Evolutionary conservation across 1,139 yeast genomes (phyloP).

Genomic region (Geotrichum reessii): DNA sequence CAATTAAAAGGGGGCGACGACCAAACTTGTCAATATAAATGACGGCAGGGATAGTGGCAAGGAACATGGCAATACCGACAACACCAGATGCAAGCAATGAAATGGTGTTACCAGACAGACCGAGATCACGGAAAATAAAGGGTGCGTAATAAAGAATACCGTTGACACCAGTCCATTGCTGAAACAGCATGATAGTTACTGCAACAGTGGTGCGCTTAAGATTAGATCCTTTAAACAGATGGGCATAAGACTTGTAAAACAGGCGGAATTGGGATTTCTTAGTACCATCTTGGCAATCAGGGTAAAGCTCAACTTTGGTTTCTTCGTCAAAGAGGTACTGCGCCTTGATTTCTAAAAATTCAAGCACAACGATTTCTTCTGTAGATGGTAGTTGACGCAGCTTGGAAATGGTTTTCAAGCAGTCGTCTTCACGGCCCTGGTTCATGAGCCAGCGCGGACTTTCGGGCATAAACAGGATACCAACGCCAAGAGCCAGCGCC

Average conservation of each 20-base stretch:
- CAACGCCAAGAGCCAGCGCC: conserved; percentile 30
- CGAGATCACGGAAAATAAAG: conserved; percentile 49
- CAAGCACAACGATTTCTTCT: conserved; percentile 27
- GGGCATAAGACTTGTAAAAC: conserved; percentile 37
- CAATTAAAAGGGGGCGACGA: conserved; percentile 47
- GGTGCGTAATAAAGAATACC: conserved; percentile 66
- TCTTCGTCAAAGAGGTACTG: conserved; percentile 41
- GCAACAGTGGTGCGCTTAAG: conserved; percentile 45
- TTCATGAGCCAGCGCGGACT: conserved; percentile 61
- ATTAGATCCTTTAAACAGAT: conserved; percentile 39
- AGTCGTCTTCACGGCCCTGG: conserved; percentile 37
- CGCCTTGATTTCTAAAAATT: conserved; percentile 41
- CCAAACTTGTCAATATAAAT: conserved; percentile 49
- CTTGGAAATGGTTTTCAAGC: conserved; percentile 27
- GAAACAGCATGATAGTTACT: conserved; percentile 50
- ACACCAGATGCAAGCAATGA: conserved; percentile 41
- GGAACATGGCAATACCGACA: conserved; percentile 31
- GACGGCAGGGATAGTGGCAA: conserved; percentile 39
- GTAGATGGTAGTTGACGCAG: conserved; percentile 27
- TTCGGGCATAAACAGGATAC: conserved; percentile 25
- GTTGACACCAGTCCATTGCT: conserved; percentile 68
- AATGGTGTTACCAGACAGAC: conserved; percentile 46
- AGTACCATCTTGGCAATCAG: conserved; percentile 31
- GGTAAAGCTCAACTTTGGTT: conserved; percentile 36
- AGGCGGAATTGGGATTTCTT: conserved; percentile 31